These are phyloP conservation scores for Schwanniomyces occidentalis DNA, from an alignment of 805 yeast genomes.

Conservation along the genomic window DNA sequence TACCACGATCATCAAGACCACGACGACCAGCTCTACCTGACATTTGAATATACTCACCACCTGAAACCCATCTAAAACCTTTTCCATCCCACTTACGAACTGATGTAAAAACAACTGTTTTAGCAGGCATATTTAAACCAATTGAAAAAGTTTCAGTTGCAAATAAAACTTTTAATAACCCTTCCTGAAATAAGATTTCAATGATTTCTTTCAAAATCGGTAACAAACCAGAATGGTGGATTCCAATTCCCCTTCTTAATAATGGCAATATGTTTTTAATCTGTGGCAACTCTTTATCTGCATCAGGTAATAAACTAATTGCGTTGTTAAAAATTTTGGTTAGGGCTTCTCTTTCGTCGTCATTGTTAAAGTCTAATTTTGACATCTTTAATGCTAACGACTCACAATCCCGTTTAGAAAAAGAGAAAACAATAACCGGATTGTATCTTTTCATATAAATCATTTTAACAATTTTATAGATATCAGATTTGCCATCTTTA, in stretches of 20 bases:
- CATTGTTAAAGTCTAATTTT: constrained; percentile 89
- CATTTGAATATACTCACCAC: constrained; percentile 99
- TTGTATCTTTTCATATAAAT: constrained; percentile 95
- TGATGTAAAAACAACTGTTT: constrained; percentile 95
- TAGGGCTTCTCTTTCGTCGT: constrained; percentile 89
- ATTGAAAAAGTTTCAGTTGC: constrained; percentile 98
- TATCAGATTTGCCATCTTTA: constrained; percentile 77
- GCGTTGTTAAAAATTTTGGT: constrained; percentile 91
- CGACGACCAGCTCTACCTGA: constrained; percentile 99
- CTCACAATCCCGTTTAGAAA: constrained; percentile 96
- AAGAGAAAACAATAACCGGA: constrained; percentile 98
- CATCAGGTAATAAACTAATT: constrained; percentile 80
- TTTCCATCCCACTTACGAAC: constrained; percentile 98
- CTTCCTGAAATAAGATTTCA: constrained; percentile 96
- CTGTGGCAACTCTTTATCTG: constrained; percentile 91
- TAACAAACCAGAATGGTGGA: constrained; percentile 94
- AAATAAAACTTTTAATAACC: constrained; percentile 87
- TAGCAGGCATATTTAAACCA: constrained; percentile 99
- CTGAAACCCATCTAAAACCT: constrained; percentile 98
- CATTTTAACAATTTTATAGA: constrained; percentile 95
- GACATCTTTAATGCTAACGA: constrained; percentile 92
- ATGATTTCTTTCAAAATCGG: constrained; percentile 94
- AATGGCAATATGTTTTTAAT: constrained; percentile 89
- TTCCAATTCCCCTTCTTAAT: constrained; percentile 93
- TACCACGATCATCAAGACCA: constrained; percentile 98